phyloP scores from a whole-genome alignment of 1,284 basidiomycete species.

The Moniliophthora roreri region DNA sequence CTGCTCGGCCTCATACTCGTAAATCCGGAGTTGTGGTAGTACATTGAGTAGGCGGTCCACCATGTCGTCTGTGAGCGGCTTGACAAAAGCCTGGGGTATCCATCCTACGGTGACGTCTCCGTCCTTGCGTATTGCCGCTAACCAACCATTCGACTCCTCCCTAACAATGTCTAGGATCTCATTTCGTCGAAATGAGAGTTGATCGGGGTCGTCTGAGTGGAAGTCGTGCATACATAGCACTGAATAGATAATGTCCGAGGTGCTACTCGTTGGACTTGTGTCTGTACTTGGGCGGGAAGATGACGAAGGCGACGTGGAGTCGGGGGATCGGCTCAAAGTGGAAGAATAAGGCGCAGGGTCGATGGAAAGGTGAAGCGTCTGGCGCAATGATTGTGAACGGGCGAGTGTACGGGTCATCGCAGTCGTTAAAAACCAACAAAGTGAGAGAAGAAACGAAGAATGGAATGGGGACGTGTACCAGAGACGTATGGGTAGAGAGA shows the following conservation, averaged over 20 bases:
- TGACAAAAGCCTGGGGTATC: slow-evolving; percentile 65
- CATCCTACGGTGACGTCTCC: slow-evolving; percentile 56
- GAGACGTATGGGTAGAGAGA: not conserved
- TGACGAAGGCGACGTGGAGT: slow-evolving; percentile 31
- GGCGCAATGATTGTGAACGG: slow-evolving; percentile 23
- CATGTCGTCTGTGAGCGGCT: slow-evolving; percentile 43
- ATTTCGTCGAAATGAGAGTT: slow-evolving; percentile 61
- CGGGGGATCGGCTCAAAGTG: slow-evolving; percentile 21
- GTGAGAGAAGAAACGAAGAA: no score
- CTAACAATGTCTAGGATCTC: slow-evolving; percentile 69
- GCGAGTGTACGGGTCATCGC: not conserved
- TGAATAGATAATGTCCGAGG: slow-evolving; percentile 38
- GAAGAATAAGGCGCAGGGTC: slow-evolving; percentile 39
- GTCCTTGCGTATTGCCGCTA: slow-evolving; percentile 66
- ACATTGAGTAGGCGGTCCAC: slow-evolving; percentile 41
- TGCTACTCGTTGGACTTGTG: slow-evolving; percentile 27
- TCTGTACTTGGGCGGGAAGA: slow-evolving; percentile 26
- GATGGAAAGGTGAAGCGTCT: slow-evolving; percentile 50
- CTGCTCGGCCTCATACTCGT: slow-evolving; percentile 47
- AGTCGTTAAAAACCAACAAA: no score
- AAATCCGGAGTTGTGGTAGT: slow-evolving; percentile 39
- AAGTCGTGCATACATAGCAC: slow-evolving; percentile 71
- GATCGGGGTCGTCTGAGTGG: slow-evolving; percentile 54
- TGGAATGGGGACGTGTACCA: slow-evolving; percentile 1
- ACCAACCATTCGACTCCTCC: slow-evolving; percentile 74